Percentiles rank a stretch among this genome's conserved stretches.
phyloP scores from a whole-genome alignment of 140 eudicot genomes.

The Cichorium intybus region DNA sequence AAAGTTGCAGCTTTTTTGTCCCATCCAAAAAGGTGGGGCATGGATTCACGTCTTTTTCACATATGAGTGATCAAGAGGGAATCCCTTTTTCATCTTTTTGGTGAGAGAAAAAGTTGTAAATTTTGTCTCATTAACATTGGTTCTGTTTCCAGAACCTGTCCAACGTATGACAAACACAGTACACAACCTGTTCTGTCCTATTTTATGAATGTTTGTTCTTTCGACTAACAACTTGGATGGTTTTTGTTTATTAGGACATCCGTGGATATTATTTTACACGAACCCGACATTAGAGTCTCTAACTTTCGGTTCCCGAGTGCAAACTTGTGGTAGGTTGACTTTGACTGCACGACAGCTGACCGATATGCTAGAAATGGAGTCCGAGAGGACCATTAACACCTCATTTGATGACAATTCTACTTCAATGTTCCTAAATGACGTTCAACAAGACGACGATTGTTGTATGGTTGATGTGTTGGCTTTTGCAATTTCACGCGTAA shows the following conservation, averaged over 20 bases:
- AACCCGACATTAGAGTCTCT: constrained; percentile 34
- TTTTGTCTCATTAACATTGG: background rate
- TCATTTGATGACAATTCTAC: constrained; percentile 22
- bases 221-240: background rate
- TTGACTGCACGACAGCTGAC: constrained; percentile 33
- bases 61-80: too few relatives aligned
- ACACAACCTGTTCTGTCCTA: background rate
- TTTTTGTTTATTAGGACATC: constrained; percentile 43
- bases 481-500: constrained; percentile 44
- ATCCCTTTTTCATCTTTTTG: background rate
- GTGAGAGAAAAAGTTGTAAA: background rate
- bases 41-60: background rate
- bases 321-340: background rate
- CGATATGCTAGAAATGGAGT: constrained; percentile 18
- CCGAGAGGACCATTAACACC: constrained; percentile 24
- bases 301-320: constrained; percentile 20
- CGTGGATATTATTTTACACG: constrained; percentile 49
- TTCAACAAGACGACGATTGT: constrained; percentile 26
- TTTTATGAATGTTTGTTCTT: background rate
- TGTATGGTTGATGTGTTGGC: constrained; percentile 52
- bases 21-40: constrained; percentile 9
- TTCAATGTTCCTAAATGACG: constrained; percentile 9
- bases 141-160: background rate
- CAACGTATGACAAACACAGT: background rate
- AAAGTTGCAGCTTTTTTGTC: too few relatives aligned